Percentiles rank a stretch among this genome's conserved stretches.
Conservation (phyloP, 164 flowering plant genomes). For the Kingdonia uniflora region DNA sequence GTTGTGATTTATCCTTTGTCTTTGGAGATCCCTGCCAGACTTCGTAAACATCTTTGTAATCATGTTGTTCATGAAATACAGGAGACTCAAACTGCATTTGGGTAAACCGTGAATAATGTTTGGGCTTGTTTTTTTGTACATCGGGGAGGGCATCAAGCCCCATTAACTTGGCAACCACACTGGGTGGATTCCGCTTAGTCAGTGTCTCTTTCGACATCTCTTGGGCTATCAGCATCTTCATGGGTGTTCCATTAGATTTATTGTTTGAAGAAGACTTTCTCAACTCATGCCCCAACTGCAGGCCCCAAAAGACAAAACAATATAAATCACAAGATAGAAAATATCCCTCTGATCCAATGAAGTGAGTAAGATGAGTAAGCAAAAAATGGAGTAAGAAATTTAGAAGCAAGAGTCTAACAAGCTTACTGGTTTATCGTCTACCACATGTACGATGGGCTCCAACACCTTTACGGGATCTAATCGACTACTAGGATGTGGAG, state of each 20-base stretch:
- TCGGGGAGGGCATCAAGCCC: slow-evolving; percentile 83
- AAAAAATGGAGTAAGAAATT: not conserved
- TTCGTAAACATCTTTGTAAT: slow-evolving; percentile 57
- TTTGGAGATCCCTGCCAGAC: slow-evolving; percentile 44
- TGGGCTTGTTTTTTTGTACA: slow-evolving; percentile 27
- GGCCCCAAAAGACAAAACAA: slow-evolving; percentile 4
- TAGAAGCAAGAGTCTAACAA: slow-evolving; percentile 3
- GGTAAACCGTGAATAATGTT: slow-evolving; percentile 22
- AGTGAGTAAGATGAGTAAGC: not conserved
- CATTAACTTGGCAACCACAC: slow-evolving; percentile 92
- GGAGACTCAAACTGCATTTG: slow-evolving; percentile 24
- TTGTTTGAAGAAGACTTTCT: slow-evolving; percentile 36
- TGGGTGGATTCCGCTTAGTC: slow-evolving; percentile 52
- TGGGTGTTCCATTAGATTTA: slow-evolving; percentile 63
- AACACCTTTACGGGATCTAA: slow-evolving; percentile 25
- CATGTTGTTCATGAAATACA: slow-evolving; percentile 28
- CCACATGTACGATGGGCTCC: slow-evolving; percentile 29
- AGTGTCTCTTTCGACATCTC: slow-evolving; percentile 81
- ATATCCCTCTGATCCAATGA: not conserved
- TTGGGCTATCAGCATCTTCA: slow-evolving; percentile 87
- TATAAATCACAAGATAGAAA: slow-evolving; percentile 6
- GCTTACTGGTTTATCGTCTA: slow-evolving; percentile 52
- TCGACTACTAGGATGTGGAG: slow-evolving; percentile 39
- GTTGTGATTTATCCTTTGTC: slow-evolving; percentile 27
- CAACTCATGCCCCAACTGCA: slow-evolving; percentile 53